phyloP scores from a whole-genome alignment of 2,329 filamentous ascomycete genomes.

The Pseudogymnoascus sp. region DNA sequence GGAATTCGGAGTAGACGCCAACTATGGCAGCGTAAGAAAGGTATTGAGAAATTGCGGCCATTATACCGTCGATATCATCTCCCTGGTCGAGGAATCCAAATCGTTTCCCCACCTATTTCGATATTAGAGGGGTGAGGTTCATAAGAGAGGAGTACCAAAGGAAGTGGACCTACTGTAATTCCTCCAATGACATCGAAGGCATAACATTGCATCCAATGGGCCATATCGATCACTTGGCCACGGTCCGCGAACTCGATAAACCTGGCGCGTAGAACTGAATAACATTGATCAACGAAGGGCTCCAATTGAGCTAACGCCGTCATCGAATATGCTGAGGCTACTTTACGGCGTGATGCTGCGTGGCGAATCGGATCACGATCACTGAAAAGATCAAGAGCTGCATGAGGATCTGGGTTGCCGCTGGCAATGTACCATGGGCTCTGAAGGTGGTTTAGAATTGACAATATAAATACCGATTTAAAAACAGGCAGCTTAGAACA shows the following conservation, averaged over 20 bases:
- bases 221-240: neutral
- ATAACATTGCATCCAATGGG: neutral
- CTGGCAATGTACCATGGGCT: neutral
- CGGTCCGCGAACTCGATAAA: neutral
- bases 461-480: neutral
- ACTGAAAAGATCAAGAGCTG: constrained; percentile 21
- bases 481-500: neutral
- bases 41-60: neutral
- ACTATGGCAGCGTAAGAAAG: neutral
- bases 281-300: constrained; percentile 31
- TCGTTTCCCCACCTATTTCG: neutral
- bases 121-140: neutral
- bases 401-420: neutral
- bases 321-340: constrained; percentile 37
- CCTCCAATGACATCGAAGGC: neutral
- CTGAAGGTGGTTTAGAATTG: neutral
- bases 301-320: constrained; percentile 38
- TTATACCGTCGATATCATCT: neutral
- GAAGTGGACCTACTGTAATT: neutral
- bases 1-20: neutral
- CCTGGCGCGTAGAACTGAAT: neutral
- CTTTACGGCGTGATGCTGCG: constrained; percentile 30
- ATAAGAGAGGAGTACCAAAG: neutral
- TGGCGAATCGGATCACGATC: constrained; percentile 31
- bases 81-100: neutral